Base-by-base conservation (phyloP, 1,139 yeast species). In the Debaryomyces udenii region DNA sequence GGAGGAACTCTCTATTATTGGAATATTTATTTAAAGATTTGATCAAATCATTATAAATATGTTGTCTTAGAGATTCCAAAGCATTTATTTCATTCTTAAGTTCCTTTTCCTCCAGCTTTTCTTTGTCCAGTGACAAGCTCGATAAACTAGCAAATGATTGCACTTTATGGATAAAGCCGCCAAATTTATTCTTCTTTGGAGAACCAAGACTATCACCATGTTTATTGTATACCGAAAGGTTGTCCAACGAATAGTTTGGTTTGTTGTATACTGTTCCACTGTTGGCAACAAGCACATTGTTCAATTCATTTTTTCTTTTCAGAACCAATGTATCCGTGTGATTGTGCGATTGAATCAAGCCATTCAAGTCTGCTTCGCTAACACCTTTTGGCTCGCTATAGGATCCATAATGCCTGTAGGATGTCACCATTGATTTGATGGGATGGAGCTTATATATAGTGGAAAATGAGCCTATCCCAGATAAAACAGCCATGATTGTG, bases 381-480 rank as follows among this genome's bases (percentile, higher is more conserved):
- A 59, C 37, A 7, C 39, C 23, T 22, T 30, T 37, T 22, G 39
- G 30, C 10, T 20, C 14, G 38, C 23, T 10, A 26, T 38, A 35
- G 4, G 18, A 9, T 11, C 24, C 36, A 15, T 36, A 24, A 5
- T 28, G 26, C n/a, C 27, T 27, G 4, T 38, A 24, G 10, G 31
- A 36, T 13, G 44, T 39, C 9, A 46, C 14, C 17, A 29, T 44
- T 27, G 20, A 39, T 31, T 40, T 53, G 31, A 48, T 39, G 4
- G 49, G 35, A 23, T 56, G 51, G 15, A 51, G 39, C 30, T 57
- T 56, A 45, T 63, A 66, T 0, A 86, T 81, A 0, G 89, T 82
- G n/a, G 90, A 74, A 11, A 81, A 78, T 9, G 90, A 82, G 2
- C 93, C 93, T 33, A 86, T 68, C 0, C 94, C 95, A 2, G 90